These are phyloP conservation scores for Heterobasidion occidentale DNA, from an alignment of 1,284 basidiomycete species.

Conservation along the genomic window DNA sequence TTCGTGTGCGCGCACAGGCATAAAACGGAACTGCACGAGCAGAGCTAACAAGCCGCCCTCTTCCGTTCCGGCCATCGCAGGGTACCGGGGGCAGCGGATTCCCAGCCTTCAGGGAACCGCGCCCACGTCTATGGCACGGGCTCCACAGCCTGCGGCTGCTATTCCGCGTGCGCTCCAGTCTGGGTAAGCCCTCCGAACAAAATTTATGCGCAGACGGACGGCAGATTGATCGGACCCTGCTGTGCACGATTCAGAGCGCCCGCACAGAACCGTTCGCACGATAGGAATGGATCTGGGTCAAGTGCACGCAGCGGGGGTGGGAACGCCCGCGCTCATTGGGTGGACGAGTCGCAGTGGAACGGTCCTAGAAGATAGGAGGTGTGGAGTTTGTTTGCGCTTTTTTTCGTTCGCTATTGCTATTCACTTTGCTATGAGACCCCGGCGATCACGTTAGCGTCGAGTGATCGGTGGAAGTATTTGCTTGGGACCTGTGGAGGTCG, in stretches of 20 bases:
- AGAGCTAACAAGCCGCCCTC: neutral
- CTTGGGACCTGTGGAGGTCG: too few relatives aligned
- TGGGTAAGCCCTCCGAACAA: neutral
- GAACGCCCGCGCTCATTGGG: neutral
- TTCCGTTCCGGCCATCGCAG: neutral
- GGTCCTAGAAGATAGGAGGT: neutral
- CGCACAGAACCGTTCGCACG: neutral
- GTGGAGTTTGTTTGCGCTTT: neutral
- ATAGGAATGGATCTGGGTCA: neutral
- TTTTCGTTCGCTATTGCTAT: neutral
- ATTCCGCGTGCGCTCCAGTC: too few relatives aligned
- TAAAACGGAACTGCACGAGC: neutral
- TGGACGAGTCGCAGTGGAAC: conserved; percentile 4
- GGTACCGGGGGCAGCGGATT: neutral
- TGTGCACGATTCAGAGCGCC: neutral
- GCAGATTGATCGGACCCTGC: neutral
- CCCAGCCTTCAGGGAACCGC: neutral
- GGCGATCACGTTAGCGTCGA: too few relatives aligned
- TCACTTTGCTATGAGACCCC: too few relatives aligned
- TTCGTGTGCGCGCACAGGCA: neutral
- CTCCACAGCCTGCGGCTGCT: neutral
- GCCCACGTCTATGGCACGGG: neutral
- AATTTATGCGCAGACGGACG: neutral
- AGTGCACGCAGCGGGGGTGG: neutral
- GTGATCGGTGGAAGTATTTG: too few relatives aligned